Base-by-base conservation (phyloP, 2,329 filamentous ascomycete species). In the Penicillium concentricum region DNA sequence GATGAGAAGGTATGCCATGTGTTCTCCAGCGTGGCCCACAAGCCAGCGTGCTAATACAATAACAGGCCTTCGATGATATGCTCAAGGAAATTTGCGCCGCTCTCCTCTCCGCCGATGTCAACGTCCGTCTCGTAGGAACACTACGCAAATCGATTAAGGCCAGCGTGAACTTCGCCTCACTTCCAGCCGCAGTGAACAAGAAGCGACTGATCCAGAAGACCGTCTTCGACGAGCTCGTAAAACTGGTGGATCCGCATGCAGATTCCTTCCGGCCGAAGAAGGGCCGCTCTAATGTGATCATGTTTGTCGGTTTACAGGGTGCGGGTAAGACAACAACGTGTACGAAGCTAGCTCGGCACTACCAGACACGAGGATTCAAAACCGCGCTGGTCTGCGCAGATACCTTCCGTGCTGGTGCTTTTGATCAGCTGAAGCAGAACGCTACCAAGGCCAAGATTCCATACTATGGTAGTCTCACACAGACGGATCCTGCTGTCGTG, bases 401-500 rank as follows among this genome's bases (percentile, higher is more conserved):
- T 77, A 99, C 94, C 26, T 99, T 99, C 82, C 90, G 94, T 79
- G 94, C 94, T 34, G 94, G 94, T 81, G 94, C 94, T 41, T 99
- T 99, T 67, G 94, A 99, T 72, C 94, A 99, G 79, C 77, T 99
- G 74, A 97, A 97, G 79, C 94, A 99, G 78, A 99, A 99, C 74
- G 94, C 94, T 1, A 97, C 92, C 34, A 99, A 97, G 76, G 94
- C 94, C 49, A 97, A 97, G 80, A 97, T 99, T 51, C 94, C 94
- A 10, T 99, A 99, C 82, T 99, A 95, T 74, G 94, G 94, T 68
- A 96, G 91, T 56, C 81, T 99, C 62, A 99, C 93, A 3, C 92
- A 99, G 78, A 97, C 92, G 8, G 94, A 99, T 71, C 94, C 94
- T 0, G 92, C 93, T 0, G 87, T 92, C 6, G 94, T 99, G 18